Conservation (phyloP, 345 rosid genomes). For the Ceriops tagal region DNA sequence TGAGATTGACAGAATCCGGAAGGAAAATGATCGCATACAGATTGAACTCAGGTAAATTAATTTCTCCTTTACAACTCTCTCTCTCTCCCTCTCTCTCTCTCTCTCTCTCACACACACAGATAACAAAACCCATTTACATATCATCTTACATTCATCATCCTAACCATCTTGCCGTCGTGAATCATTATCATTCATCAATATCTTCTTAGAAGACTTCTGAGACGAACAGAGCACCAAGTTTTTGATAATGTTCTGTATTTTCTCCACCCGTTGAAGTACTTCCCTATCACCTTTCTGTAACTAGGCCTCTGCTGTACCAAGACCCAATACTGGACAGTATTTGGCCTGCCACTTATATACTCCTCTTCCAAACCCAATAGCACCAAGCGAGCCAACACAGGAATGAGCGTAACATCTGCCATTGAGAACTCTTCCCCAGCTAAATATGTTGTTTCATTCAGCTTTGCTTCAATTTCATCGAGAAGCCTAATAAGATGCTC, state of each 20-base stretch:
- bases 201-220: slow-evolving; percentile 55
- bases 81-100: background rate
- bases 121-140: background rate
- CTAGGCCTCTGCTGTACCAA: slow-evolving; percentile 66
- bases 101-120: too few species aligned
- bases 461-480: slow-evolving; percentile 63
- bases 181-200: slow-evolving; percentile 31
- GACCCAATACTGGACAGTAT: slow-evolving; percentile 62
- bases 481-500: slow-evolving; percentile 62
- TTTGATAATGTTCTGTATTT: slow-evolving; percentile 56
- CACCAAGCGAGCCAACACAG: slow-evolving; percentile 60
- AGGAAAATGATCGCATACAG: slow-evolving; percentile 81
- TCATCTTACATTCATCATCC: too few species aligned
- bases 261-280: slow-evolving; percentile 78
- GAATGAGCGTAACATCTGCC: slow-evolving; percentile 79
- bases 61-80: background rate
- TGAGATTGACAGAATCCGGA: slow-evolving; percentile 78
- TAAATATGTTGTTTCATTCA: slow-evolving; percentile 46
- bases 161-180: background rate
- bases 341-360: slow-evolving; percentile 61
- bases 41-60: slow-evolving; percentile 60
- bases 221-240: slow-evolving; percentile 64
- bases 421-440: slow-evolving; percentile 74
- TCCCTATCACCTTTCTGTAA: slow-evolving; percentile 68
- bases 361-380: slow-evolving; percentile 67